Percentiles rank a stretch among this genome's conserved stretches.
phyloP scores from a whole-genome alignment of 2,329 filamentous ascomycete species.

The Pyrenophora graminea region DNA sequence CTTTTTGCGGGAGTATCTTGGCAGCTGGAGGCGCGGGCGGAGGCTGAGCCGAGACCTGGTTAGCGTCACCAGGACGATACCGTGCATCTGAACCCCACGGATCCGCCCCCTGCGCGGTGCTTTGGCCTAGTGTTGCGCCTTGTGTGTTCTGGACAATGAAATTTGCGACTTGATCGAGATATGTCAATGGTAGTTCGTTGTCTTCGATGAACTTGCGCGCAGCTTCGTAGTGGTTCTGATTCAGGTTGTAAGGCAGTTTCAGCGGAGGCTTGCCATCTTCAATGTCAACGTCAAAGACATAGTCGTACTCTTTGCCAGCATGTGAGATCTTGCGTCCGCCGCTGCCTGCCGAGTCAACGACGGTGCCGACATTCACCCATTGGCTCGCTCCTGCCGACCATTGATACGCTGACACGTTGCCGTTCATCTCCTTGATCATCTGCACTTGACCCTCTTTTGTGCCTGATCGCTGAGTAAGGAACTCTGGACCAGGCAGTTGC shows the following conservation, averaged over 20 bases:
- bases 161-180: slow-evolving; percentile 88
- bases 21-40: slow-evolving; percentile 50
- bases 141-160: slow-evolving; percentile 91
- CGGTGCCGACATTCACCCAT: slow-evolving; percentile 91
- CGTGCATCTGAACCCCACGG: slow-evolving; percentile 78
- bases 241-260: slow-evolving; percentile 92
- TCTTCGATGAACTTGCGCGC: slow-evolving; percentile 88
- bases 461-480: slow-evolving; percentile 77
- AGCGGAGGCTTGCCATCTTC: slow-evolving; percentile 90
- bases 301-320: slow-evolving; percentile 88
- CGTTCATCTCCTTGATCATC: slow-evolving; percentile 83
- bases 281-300: slow-evolving; percentile 94
- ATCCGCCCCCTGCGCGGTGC: slow-evolving; percentile 61
- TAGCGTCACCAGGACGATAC: slow-evolving; percentile 73
- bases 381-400: slow-evolving; percentile 72
- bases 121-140: slow-evolving; percentile 77
- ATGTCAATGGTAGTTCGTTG: slow-evolving; percentile 84
- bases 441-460: slow-evolving; percentile 97
- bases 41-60: slow-evolving; percentile 40
- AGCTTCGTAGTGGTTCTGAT: slow-evolving; percentile 88
- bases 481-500: slow-evolving; percentile 85
- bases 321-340: slow-evolving; percentile 68
- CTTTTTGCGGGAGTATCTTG: slow-evolving; percentile 74
- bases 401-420: slow-evolving; percentile 81
- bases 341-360: slow-evolving; percentile 86